These are phyloP conservation scores for Groenewaldozyma tartarivorans DNA, from an alignment of 805 yeast genomes.

Conservation along the genomic window DNA sequence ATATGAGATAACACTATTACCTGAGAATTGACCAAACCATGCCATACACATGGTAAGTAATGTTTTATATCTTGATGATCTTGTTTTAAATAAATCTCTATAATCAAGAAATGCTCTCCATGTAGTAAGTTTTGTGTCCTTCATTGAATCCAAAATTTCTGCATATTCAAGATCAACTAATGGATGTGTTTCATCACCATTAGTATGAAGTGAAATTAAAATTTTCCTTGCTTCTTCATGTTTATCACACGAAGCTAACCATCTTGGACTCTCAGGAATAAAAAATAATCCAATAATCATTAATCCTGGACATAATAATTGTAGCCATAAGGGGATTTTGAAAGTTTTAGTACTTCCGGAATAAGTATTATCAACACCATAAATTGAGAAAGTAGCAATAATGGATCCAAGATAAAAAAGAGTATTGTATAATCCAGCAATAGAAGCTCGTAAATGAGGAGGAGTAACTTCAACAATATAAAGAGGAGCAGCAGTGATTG, in stretches of 20 bases:
- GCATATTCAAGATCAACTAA: conserved; percentile 10
- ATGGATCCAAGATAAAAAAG: conserved; percentile 10
- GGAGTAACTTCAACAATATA: conserved; percentile 15
- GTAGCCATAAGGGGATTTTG: conserved; percentile 14
- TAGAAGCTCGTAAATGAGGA: conserved; percentile 14
- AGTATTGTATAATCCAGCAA: conserved; percentile 14
- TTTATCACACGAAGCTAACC: conserved; percentile 10
- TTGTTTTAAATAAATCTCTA: conserved; percentile 7
- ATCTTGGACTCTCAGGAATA: conserved; percentile 12
- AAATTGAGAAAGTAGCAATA: conserved; percentile 10
- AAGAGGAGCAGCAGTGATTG: conserved; percentile 11
- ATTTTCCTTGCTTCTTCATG: conserved; percentile 8
- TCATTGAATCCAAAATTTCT: conserved; percentile 6
- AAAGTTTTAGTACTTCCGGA: conserved; percentile 6
- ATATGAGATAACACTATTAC: conserved; percentile 9
- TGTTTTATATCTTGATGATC: conserved; percentile 10
- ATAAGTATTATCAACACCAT: conserved; percentile 7
- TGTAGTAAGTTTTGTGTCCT: conserved; percentile 6
- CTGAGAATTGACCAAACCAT: conserved; percentile 18
- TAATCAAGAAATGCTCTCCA: conserved; percentile 15
- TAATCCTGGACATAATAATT: conserved; percentile 11
- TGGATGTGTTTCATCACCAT: conserved; percentile 8
- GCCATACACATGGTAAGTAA: conserved; percentile 8
- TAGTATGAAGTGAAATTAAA: conserved; percentile 8
- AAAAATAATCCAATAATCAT: conserved; percentile 3